Percentiles rank a stretch among this genome's conserved stretches.
phyloP scores from a whole-genome alignment of 305 asterid species.

The Lippia alba region DNA sequence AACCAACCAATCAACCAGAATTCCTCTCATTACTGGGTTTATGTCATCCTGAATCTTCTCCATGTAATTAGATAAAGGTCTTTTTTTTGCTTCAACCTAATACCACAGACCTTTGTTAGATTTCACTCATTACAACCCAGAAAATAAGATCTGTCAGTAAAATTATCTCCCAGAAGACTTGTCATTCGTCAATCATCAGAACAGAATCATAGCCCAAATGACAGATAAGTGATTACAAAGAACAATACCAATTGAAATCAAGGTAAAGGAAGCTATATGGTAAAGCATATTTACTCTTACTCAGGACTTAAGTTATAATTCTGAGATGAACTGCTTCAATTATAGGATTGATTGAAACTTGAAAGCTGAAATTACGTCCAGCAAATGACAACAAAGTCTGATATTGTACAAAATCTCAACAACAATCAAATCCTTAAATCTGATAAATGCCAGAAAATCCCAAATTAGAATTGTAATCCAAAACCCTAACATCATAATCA shows the following conservation, averaged over 20 bases:
- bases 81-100: conserved; percentile 69
- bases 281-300: background rate
- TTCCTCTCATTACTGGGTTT: conserved; percentile 64
- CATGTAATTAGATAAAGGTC: conserved; percentile 80
- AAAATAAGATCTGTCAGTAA: conserved; percentile 9
- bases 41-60: conserved; percentile 71
- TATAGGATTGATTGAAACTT: background rate
- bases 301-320: background rate
- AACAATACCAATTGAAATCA: background rate
- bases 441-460: conserved; percentile 11
- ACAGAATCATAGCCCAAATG: background rate
- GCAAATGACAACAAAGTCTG: background rate
- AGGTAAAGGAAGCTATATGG: background rate
- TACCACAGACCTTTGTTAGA: conserved; percentile 37
- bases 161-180: background rate
- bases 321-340: background rate
- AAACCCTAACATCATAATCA: background rate
- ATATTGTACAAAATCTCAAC: background rate
- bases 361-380: background rate
- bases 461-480: conserved; percentile 14
- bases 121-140: background rate
- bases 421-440: background rate
- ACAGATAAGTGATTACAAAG: background rate
- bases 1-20: conserved; percentile 86
- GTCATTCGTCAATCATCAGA: background rate